Evolutionary conservation across 257 asterid genomes (phyloP).

Genomic region (Ophiorrhiza pumila): DNA sequence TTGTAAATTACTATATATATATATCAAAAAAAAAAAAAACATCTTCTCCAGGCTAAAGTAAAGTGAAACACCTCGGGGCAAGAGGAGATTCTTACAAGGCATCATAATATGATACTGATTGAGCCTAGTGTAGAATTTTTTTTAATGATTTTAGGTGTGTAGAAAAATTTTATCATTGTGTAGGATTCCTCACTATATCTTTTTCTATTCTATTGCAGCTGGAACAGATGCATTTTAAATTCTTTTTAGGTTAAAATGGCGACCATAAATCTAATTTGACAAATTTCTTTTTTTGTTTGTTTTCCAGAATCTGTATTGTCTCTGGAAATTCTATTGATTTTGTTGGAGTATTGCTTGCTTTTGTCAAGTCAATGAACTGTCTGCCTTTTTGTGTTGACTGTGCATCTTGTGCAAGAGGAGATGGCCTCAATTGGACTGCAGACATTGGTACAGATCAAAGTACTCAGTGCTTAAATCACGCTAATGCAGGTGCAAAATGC

Average conservation of each 20-base stretch:
- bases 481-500: neutral
- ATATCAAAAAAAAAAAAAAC: neutral
- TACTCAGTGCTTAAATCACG: too few species aligned
- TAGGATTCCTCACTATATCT: neutral
- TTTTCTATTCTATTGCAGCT: neutral
- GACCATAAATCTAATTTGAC: neutral
- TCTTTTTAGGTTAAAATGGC: neutral
- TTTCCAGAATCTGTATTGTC: neutral
- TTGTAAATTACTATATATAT: slow-evolving; percentile 18
- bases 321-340: neutral
- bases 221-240: neutral
- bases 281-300: neutral
- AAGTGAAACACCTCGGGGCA: neutral
- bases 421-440: too few species aligned
- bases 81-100: too few species aligned
- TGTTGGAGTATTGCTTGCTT: neutral
- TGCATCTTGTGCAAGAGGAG: too few species aligned
- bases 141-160: slow-evolving; percentile 6
- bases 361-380: neutral
- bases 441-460: neutral
- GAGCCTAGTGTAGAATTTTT: slow-evolving; percentile 20
- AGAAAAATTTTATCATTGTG: slow-evolving; percentile 6
- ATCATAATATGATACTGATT: neutral
- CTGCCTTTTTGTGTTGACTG: neutral
- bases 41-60: slow-evolving; percentile 4